phyloP scores from a whole-genome alignment of 164 flowering plant species.

The Stephania japonica region DNA sequence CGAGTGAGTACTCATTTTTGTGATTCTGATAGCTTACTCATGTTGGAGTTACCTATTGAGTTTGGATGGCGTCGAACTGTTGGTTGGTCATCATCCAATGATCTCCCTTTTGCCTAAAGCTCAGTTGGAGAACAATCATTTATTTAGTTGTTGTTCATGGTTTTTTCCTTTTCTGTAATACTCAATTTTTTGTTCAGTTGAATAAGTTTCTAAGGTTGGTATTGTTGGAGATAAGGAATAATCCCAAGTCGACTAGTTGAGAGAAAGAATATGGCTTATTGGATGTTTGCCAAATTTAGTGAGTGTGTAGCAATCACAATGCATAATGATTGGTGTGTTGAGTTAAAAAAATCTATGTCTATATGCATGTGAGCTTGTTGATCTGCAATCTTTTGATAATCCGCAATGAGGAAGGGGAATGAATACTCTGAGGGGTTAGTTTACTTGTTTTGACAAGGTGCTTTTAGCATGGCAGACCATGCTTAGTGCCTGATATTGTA shows the following conservation, averaged over 20 bases:
- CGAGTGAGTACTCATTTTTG: neutral
- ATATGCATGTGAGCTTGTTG: neutral
- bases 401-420: constrained; percentile 69
- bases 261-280: neutral
- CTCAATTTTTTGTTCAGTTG: neutral
- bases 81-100: neutral
- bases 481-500: neutral
- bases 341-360: too few relatives aligned
- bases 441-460: neutral
- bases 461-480: neutral
- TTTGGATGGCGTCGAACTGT: neutral
- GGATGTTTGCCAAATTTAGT: neutral
- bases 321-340: neutral
- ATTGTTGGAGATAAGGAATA: too few relatives aligned
- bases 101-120: neutral
- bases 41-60: neutral
- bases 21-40: neutral
- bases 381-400: constrained; percentile 9
- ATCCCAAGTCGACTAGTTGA: too few relatives aligned
- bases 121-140: neutral
- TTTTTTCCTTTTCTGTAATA: neutral
- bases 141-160: neutral
- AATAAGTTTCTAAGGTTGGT: neutral
- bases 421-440: constrained; percentile 57
- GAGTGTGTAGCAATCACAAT: neutral